These are phyloP conservation scores for sweet orange (Citrus sinensis) DNA, from an alignment of 345 rosid genomes.

Conservation along the genomic window DVS_A1.0 CM039161.1:2616001-2616500, in stretches of 20 bases:
- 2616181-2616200: background rate
- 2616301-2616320: constrained; percentile 87
- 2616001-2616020: too few species aligned
- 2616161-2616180: background rate
- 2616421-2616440: constrained; percentile 90
- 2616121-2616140: background rate
- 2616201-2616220: background rate
- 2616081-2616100: background rate
- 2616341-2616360: constrained; percentile 88
- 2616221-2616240: background rate
- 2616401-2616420: constrained; percentile 83
- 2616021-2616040: background rate
- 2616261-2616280: constrained; percentile 67
- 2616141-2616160: background rate
- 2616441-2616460: constrained; percentile 74
- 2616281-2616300: constrained; percentile 74
- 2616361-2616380: constrained; percentile 71
- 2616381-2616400: constrained; percentile 92
- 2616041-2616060: background rate
- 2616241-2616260: constrained; percentile 17
- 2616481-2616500: constrained; percentile 15
- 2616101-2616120: background rate
- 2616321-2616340: constrained; percentile 70
- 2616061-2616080: background rate
- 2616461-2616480: constrained; percentile 90